phyloP scores from a whole-genome alignment of 371 early-diverging fungal species.

The Apophysomyces sp. region DNA sequence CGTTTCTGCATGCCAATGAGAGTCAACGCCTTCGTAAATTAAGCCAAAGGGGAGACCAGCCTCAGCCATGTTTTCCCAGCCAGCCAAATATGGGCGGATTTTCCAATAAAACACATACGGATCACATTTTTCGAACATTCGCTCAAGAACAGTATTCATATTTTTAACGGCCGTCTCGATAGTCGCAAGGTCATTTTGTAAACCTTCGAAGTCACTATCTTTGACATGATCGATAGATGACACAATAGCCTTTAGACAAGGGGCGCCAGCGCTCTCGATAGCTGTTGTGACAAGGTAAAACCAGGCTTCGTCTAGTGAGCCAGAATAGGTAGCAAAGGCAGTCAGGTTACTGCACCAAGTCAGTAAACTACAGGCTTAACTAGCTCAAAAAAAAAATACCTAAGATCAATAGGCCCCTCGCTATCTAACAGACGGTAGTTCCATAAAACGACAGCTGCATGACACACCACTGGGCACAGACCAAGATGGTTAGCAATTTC shows the following conservation, averaged over 20 bases:
- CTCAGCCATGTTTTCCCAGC: conserved; percentile 91
- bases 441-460: conserved; percentile 88
- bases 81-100: conserved; percentile 89
- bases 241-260: conserved; percentile 67
- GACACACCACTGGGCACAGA: conserved; percentile 85
- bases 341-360: conserved; percentile 67
- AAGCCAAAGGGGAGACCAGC: conserved; percentile 85
- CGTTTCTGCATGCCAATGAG: conserved; percentile 40
- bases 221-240: conserved; percentile 56
- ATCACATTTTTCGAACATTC: conserved; percentile 94
- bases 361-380: neutral
- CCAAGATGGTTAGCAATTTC: conserved; percentile 78
- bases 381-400: conserved; percentile 34
- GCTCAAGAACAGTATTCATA: conserved; percentile 65
- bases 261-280: conserved; percentile 88
- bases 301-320: conserved; percentile 94
- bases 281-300: conserved; percentile 92
- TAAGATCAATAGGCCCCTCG: conserved; percentile 67
- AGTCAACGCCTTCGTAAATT: conserved; percentile 88
- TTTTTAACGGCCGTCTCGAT: conserved; percentile 60
- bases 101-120: conserved; percentile 96
- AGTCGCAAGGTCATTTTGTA: conserved; percentile 51
- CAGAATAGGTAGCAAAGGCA: conserved; percentile 83
- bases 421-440: conserved; percentile 84
- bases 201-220: conserved; percentile 43